Percentiles rank a stretch among this genome's conserved stretches.
Evolutionary conservation across 305 asterid species (phyloP).

Genomic region (Plantago lanceolata): DNA sequence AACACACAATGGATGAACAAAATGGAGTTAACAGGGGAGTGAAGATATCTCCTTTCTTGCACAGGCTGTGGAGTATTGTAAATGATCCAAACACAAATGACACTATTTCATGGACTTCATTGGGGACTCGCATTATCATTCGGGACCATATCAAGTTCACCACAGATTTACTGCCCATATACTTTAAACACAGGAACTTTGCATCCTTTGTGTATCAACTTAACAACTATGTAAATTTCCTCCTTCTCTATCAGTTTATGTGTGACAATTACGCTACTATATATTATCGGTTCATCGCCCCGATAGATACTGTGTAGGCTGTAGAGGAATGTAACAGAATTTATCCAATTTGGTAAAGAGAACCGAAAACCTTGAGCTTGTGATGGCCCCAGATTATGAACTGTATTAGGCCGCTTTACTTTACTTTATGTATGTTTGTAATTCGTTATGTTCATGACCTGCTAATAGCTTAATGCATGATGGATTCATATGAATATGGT

Average conservation of each 20-base stretch:
- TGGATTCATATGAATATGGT: no score
- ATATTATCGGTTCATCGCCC: no score
- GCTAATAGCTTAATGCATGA: background rate
- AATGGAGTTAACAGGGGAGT: conserved; percentile 11
- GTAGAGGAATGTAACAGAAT: no score
- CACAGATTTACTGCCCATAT: conserved; percentile 38
- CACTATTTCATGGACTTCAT: conserved; percentile 42
- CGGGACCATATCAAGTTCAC: conserved; percentile 51
- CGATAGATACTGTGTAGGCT: no score
- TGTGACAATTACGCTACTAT: no score
- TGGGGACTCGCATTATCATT: conserved; percentile 44
- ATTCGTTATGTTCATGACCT: background rate
- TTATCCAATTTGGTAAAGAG: no score
- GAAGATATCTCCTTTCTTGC: no score
- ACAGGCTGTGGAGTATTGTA: conserved; percentile 41
- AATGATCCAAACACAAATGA: conserved; percentile 44
- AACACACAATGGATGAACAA: background rate
- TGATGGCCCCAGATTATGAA: no score
- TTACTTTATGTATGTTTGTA: no score
- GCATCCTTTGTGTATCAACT: conserved; percentile 64
- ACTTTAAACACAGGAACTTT: conserved; percentile 52
- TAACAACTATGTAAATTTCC: conserved; percentile 52
- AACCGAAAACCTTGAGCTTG: no score
- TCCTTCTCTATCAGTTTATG: background rate
- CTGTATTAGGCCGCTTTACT: no score